Evolutionary conservation across 352 stramenopile species (phyloP), one percentile per base, ranked within the genome.

Genomic region (Phytopythium vexans): DNA sequence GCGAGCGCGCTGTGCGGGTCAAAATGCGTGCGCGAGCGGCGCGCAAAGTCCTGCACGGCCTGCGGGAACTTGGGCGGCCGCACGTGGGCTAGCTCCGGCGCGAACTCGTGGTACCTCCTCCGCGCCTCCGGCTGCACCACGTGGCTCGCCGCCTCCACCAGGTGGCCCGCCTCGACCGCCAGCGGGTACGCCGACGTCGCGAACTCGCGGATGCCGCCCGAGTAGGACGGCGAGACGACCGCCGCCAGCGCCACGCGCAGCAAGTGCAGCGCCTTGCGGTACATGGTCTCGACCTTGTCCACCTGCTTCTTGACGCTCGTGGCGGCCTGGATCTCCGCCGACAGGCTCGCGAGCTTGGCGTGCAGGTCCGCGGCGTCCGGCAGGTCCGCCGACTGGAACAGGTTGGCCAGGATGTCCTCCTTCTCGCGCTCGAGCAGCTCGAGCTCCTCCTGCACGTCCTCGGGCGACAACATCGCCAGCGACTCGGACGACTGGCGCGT

Each of bases 321-420:
- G 34, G 81, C 79, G 0, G 84, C 84, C 54, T 89, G 86, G 57
- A 90, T 87, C 58, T 94, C 84, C 4, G 80, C 89, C 4, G 77
- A 77, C 50, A 80, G 88, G 39, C 87, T 73, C 5, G 80, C 74
- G 50, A 94, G 79, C 21, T 81, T 78, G 16, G 80, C 61, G 55
- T 94, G 76, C 16, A 94, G 52, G 36, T 89, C 77, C 52, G 89
- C 66, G 15, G 82, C 78, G 9, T 86, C 76, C 7, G 84, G 76
- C 53, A 84, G 75, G 3, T 79, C 72, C 10, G 82, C 68, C 0
- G 75, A 53, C 44, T 72, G 69, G 43, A 91, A 83, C 5, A 91
- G 44, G 50, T 83, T 81, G 50, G 65, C 83, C 2, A 91, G 52
- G 16, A 88, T 75, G 48, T 91, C 81, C 42, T 91, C 73, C 47